Conservation (phyloP, 345 rosid species). For the Camelina neglecta region DNA sequence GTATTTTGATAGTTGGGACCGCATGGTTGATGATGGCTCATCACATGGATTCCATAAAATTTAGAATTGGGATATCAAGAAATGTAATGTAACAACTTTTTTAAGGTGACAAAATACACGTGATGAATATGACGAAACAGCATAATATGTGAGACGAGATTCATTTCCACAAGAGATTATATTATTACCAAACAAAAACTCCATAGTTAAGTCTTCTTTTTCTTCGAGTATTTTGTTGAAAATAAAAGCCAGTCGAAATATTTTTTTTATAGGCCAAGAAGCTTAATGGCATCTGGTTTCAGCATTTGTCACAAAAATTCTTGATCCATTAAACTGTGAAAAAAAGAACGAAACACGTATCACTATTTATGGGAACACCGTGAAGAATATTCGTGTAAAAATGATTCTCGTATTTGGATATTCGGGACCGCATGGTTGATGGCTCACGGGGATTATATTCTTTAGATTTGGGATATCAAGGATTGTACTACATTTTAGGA, state of each 20-base stretch:
- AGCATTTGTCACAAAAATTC: conserved; percentile 8
- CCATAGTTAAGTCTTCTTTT: too few relatives aligned
- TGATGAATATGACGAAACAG: neutral
- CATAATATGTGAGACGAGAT: too few relatives aligned
- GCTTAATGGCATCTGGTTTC: conserved; percentile 13
- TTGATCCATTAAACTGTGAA: neutral
- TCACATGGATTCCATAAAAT: neutral
- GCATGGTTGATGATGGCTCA: neutral
- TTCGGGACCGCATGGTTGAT: conserved; percentile 6
- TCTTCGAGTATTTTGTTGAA: too few relatives aligned
- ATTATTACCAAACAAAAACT: too few relatives aligned
- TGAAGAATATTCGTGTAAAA: conserved; percentile 18
- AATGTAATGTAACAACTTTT: too few relatives aligned
- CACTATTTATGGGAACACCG: neutral
- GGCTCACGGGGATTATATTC: neutral
- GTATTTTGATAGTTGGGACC: conserved; percentile 10
- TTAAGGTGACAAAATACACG: neutral
- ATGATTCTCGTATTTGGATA: conserved; percentile 21
- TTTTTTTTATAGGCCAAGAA: neutral
- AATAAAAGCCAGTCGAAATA: neutral
- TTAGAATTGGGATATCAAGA: neutral
- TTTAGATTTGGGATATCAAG: neutral
- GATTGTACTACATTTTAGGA: too few relatives aligned
- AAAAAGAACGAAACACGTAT: neutral
- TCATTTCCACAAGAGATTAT: too few relatives aligned